Evolutionary conservation across 371 early-diverging fungal species (phyloP), one percentile per base, ranked within the genome.

Genomic region (Apophysomyces elegans): DNA sequence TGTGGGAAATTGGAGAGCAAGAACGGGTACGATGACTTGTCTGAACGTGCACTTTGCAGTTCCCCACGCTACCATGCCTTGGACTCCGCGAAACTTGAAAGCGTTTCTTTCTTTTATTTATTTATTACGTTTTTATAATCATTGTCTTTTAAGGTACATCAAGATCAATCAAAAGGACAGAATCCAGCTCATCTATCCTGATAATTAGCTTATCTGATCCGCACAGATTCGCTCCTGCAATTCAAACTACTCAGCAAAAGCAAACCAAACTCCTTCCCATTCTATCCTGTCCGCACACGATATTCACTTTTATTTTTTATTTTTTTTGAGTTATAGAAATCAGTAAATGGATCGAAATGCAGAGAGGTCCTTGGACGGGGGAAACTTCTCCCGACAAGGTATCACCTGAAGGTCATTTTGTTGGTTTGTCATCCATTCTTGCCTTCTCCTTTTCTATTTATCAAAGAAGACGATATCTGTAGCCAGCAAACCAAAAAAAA

Each of bases 201-300:
- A 26, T 41, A 41, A 13, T 41, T 41, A 8, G 54, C 54, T 21
- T 50, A 50, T 50, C 54, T 50, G 54, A 50, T 50, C 54, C 54
- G 54, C 54, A 50, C n/a, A 50, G 21, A 16, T 18, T 50, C 54
- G 54, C 54, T 50, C 41, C 18, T 50, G 54, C 21, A 50, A 50
- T 21, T 50, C 32, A 26, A 50, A 50, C 16, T 9, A 21, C 54
- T 50, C 54, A 50, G 54, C 54, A 50, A 21, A 16, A n/a, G 9
- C 4, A 50, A 50, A 50, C 32, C 32, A 16, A 50, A 50, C 21
- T 8, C 21, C 7, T 50, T 26, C 32, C 32, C 32, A 26, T 26
- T 26, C 32, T 26, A 26, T 26, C 32, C 32, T 50, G n/a, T 50
- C 21, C 21, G 8, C 21, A 50, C 21, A 26, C 32, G 32, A 26